Percentiles rank a stretch among this genome's conserved stretches.
phyloP scores from a whole-genome alignment of 2,329 filamentous ascomycete genomes.

The Gremmenia infestans region DNA sequence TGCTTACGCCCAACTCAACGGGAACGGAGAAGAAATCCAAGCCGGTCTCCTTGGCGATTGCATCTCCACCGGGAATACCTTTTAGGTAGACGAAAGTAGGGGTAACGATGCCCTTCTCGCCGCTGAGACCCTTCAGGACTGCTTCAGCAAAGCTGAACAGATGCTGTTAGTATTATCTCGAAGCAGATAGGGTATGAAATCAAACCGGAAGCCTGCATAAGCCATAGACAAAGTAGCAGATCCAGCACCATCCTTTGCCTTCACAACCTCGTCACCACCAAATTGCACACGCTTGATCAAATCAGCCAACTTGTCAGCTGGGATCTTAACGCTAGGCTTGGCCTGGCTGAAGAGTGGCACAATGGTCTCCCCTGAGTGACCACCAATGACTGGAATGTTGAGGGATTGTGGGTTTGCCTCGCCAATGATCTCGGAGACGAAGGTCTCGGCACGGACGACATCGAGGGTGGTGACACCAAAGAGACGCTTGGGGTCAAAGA shows the following conservation, averaged over 20 bases:
- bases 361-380: slow-evolving; percentile 97
- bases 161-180: slow-evolving; percentile 8
- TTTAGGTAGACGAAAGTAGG: slow-evolving; percentile 94
- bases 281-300: slow-evolving; percentile 96
- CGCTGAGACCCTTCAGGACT: slow-evolving; percentile 86
- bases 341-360: slow-evolving; percentile 95
- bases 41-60: slow-evolving; percentile 76
- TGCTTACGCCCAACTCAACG: slow-evolving; percentile 84
- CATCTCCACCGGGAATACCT: slow-evolving; percentile 82
- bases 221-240: slow-evolving; percentile 94
- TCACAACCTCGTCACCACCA: slow-evolving; percentile 93
- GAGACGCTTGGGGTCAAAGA: slow-evolving; percentile 92
- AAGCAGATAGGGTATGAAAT: neutral
- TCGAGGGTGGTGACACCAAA: slow-evolving; percentile 99
- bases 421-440: slow-evolving; percentile 80
- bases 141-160: slow-evolving; percentile 78
- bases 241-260: slow-evolving; percentile 88
- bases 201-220: slow-evolving; percentile 86
- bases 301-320: slow-evolving; percentile 82
- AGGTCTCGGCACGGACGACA: slow-evolving; percentile 96
- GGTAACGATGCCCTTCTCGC: slow-evolving; percentile 89
- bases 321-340: slow-evolving; percentile 72
- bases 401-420: slow-evolving; percentile 77
- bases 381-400: slow-evolving; percentile 87
- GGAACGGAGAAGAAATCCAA: slow-evolving; percentile 94